Base-by-base conservation (phyloP, 129 eudicot species). In the Chrysanthemum lavandulifolium region DNA sequence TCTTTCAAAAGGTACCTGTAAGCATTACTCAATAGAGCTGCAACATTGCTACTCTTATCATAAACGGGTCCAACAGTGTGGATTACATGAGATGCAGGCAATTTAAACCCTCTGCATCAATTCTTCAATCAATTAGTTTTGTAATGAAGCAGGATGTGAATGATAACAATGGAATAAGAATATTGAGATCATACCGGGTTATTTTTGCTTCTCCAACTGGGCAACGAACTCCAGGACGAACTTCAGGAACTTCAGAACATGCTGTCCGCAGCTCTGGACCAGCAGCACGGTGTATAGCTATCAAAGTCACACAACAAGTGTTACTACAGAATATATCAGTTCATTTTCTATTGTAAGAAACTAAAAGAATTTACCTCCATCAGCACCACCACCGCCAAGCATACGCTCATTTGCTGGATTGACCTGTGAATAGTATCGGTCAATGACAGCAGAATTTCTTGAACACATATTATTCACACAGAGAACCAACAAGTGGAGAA, bases 331-430 rank as follows among this genome's bases (percentile, higher is more conserved):
- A 55, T 5, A n/a, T 16, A 55, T 55, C 21, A 55, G 19, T 19
- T 57, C 36, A 54, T 63, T 47, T 73, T 15, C 18, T 55, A 19
- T 65, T 18, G 56, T 14, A 61, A 14, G 58, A 71, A 40, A 6
- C 9, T 40, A 6, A 6, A 7, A 4, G 33, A 54, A 61, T 65
- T 65, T 76, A 90, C 99, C 97, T 84, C 99, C 99, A 88, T 90
- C 99, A 69, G 90, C 99, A 81, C 97, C 99, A 83, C 99, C 97
- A 78, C 99, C 99, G 21, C 99, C 99, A 45, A 94, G 97, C 99
- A 94, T 94, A 72, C 79, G 74, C 80, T 86, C 91, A 71, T 94
- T 94, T 65, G 99, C 99, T 52, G 99, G 94, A 90, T 94, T 94
- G 36, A 94, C 99, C 99, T 94, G 76, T 51, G 58, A 54, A 66